phyloP scores from a whole-genome alignment of 306 rosid species.

The Prosopis cineraria region DNA sequence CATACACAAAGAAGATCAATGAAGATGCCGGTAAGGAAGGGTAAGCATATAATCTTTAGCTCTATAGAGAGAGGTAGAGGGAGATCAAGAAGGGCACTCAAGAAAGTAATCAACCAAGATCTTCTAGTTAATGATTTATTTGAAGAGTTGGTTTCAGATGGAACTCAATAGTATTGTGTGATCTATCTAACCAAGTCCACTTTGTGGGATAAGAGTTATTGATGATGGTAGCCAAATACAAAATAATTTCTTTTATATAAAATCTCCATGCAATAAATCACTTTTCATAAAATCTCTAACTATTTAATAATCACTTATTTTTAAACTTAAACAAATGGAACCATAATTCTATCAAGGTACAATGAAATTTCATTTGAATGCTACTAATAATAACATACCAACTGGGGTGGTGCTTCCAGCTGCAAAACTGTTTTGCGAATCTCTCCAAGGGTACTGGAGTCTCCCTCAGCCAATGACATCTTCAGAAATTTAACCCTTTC shows the following conservation, averaged over 20 bases:
- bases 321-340: background rate
- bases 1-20: background rate
- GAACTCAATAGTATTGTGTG: background rate
- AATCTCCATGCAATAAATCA: background rate
- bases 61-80: background rate
- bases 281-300: background rate
- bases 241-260: background rate
- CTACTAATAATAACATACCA: conserved; percentile 58
- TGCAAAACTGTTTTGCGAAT: conserved; percentile 86
- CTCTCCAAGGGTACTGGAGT: conserved; percentile 65
- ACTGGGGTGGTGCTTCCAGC: conserved; percentile 67
- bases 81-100: background rate
- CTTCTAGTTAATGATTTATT: background rate
- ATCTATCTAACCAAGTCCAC: background rate
- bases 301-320: background rate
- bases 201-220: background rate
- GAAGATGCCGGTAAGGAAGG: background rate
- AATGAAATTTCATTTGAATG: conserved; percentile 21
- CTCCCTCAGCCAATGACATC: conserved; percentile 64
- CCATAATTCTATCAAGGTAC: background rate
- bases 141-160: background rate
- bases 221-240: background rate
- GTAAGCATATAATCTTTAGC: background rate
- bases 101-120: background rate
- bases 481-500: conserved; percentile 63